phyloP scores from a whole-genome alignment of 2,329 filamentous ascomycete species.

The Aspergillus neoniger region DNA sequence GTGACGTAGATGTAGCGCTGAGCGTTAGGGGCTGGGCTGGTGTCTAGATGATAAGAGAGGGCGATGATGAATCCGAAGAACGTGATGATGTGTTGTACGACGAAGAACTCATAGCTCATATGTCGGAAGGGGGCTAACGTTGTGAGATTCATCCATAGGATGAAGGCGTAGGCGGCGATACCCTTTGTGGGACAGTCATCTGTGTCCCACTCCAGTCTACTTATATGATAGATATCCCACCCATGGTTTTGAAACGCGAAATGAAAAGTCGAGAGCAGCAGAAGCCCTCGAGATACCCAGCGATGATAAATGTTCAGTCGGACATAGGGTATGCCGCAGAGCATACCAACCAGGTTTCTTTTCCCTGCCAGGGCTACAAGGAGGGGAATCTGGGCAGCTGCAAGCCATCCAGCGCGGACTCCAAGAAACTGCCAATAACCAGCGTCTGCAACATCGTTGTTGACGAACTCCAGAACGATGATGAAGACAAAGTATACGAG shows the following conservation, averaged over 20 bases:
- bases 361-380: not conserved
- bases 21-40: not conserved
- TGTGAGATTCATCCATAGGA: constrained; percentile 2
- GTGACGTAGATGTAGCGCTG: not conserved
- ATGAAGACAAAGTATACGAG: not conserved
- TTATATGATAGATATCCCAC: not conserved
- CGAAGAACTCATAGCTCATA: not conserved
- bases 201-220: not conserved
- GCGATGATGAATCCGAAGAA: constrained; percentile 1
- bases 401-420: not conserved
- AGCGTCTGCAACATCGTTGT: not conserved
- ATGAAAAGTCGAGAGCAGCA: not conserved
- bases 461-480: not conserved
- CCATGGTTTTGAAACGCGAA: not conserved
- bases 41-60: not conserved
- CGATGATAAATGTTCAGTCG: not conserved
- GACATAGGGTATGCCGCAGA: not conserved
- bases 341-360: not conserved
- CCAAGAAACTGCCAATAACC: not conserved
- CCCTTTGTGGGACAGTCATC: constrained; percentile 2
- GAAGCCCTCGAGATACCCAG: not conserved
- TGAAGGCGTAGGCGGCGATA: not conserved
- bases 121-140: not conserved
- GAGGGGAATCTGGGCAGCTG: not conserved
- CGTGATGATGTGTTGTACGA: not conserved